Percentiles rank a stretch among this genome's conserved stretches.
Conservation (phyloP, 306 rosid species). For the Amphicarpaea edgeworthii region DNA sequence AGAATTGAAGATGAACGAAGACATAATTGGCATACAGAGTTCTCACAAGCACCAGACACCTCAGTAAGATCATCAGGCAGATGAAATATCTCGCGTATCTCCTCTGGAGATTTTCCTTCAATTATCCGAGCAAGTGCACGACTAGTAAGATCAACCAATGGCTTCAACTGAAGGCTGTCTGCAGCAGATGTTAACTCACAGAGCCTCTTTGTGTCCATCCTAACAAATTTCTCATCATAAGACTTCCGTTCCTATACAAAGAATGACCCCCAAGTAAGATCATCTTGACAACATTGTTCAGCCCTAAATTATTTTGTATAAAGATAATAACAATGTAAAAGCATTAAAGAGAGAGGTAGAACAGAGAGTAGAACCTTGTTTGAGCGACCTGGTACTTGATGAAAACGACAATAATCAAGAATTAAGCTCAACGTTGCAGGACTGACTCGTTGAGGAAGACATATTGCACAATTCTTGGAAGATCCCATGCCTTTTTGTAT, state of each 20-base stretch:
- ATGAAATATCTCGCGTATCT: conserved; percentile 91
- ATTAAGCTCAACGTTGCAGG: conserved; percentile 79
- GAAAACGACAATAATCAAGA: conserved; percentile 93
- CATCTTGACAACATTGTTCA: conserved; percentile 24
- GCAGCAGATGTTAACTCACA: conserved; percentile 96
- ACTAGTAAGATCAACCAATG: conserved; percentile 94
- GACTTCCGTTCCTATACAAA: conserved; percentile 81
- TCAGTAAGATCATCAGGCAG: conserved; percentile 98
- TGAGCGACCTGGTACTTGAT: conserved; percentile 92
- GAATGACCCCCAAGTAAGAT: conserved; percentile 45
- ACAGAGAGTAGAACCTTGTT: conserved; percentile 68
- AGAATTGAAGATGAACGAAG: conserved; percentile 36
- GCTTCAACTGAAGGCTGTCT: conserved; percentile 91
- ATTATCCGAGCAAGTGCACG: conserved; percentile 96
- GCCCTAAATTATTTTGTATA: not conserved
- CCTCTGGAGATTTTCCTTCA: conserved; percentile 95
- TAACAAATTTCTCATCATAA: conserved; percentile 80
- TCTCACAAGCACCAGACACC: conserved; percentile 66
- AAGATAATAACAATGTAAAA: conserved; percentile 34
- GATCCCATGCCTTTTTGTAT: conserved; percentile 85
- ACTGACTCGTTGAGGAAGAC: conserved; percentile 89
- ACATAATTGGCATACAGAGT: conserved; percentile 42
- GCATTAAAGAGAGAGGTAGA: conserved; percentile 34
- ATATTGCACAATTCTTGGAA: conserved; percentile 90
- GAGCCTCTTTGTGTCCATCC: conserved; percentile 87